Conservation (phyloP, 1,284 basidiomycete genomes). For the Kwoniella shivajii region DNA sequence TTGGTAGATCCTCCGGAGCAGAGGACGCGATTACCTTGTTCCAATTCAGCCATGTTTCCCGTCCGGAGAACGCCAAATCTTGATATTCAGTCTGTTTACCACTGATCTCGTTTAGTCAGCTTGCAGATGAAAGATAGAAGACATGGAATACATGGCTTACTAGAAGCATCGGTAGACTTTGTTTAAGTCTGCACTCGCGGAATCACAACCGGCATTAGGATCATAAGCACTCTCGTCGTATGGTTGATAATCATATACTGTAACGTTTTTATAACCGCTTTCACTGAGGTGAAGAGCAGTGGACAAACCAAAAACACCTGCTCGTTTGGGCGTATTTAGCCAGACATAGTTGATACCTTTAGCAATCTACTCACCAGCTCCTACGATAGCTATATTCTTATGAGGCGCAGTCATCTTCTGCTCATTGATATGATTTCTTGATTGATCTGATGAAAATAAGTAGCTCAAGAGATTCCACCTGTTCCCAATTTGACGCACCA, state of each 20-base stretch:
- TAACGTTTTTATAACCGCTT: slow-evolving; percentile 30
- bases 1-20: slow-evolving; percentile 17
- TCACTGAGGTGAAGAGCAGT: slow-evolving; percentile 24
- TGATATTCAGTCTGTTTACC: slow-evolving; percentile 26
- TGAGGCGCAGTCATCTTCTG: slow-evolving; percentile 17
- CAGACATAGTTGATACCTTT: background rate
- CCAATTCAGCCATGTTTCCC: slow-evolving; percentile 31
- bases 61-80: slow-evolving; percentile 25
- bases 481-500: too few relatives aligned
- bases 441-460: too few relatives aligned
- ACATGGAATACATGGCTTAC: slow-evolving; percentile 7
- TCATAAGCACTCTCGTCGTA: slow-evolving; percentile 26
- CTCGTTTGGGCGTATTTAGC: background rate
- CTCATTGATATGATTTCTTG: too few relatives aligned
- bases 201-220: slow-evolving; percentile 29
- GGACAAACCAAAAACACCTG: slow-evolving; percentile 28
- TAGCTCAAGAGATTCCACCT: too few relatives aligned
- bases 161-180: slow-evolving; percentile 32
- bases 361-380: slow-evolving; percentile 12
- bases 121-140: background rate
- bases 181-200: slow-evolving; percentile 33
- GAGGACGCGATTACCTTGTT: slow-evolving; percentile 17
- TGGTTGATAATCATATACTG: slow-evolving; percentile 29
- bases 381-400: slow-evolving; percentile 24
- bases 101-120: slow-evolving; percentile 8